phyloP scores from a whole-genome alignment of 2,329 filamentous ascomycete genomes.

The Xylaria sp. region DNA sequence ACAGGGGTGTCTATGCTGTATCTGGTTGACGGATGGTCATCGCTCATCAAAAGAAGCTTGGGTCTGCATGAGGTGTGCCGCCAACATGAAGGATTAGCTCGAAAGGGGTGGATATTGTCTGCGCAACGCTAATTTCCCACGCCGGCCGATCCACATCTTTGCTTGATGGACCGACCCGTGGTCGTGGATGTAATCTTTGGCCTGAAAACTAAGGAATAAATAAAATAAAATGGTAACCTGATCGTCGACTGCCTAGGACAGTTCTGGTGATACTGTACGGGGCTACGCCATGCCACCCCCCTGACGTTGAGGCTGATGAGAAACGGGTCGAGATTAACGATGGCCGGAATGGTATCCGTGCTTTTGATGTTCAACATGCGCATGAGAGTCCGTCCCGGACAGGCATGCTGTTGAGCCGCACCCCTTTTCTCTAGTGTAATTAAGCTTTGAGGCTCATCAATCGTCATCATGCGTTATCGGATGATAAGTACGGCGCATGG shows the following conservation, averaged over 20 bases:
- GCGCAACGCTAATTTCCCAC: conserved; percentile 41
- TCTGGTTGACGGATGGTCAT: conserved; percentile 31
- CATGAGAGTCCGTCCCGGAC: conserved; percentile 24
- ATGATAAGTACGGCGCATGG: conserved; percentile 18
- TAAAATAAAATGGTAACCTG: conserved; percentile 27
- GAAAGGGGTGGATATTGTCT: conserved; percentile 29
- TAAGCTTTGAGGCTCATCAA: conserved; percentile 31
- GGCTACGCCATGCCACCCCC: conserved; percentile 30
- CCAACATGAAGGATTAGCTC: conserved; percentile 29
- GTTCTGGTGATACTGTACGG: conserved; percentile 47
- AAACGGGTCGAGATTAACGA: conserved; percentile 24
- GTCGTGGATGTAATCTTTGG: conserved; percentile 51
- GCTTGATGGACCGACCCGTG: conserved; percentile 50
- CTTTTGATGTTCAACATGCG: conserved; percentile 27
- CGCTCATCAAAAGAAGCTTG: conserved; percentile 32
- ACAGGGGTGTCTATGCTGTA: conserved; percentile 16
- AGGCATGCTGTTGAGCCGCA: conserved; percentile 39
- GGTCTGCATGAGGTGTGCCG: conserved; percentile 33
- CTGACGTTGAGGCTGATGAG: conserved; percentile 41
- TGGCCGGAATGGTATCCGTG: conserved; percentile 33
- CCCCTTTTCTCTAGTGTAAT: conserved; percentile 20
- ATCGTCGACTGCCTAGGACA: conserved; percentile 36
- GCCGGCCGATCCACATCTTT: conserved; percentile 36
- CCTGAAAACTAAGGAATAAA: conserved; percentile 21
- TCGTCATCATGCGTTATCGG: conserved; percentile 23